A percentile compares a stretch with the other conserved stretches of the same genome.
These are phyloP conservation scores for Zizania latifolia DNA, from an alignment of 176 grass and related monocot species.

Conservation along the genomic window DNA sequence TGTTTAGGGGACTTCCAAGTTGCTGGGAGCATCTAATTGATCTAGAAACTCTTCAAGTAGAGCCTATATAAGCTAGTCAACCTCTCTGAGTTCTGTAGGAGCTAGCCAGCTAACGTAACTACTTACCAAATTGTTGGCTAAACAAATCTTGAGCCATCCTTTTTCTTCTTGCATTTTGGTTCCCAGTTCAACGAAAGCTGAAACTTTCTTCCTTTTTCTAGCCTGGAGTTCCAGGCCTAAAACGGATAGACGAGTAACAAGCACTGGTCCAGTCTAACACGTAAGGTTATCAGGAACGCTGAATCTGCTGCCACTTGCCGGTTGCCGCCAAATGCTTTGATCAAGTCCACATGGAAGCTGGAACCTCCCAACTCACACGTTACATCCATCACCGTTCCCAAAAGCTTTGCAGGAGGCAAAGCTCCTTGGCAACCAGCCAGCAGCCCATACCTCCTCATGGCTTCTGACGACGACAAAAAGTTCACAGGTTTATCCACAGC, in stretches of 20 bases:
- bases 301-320: slow-evolving; percentile 22
- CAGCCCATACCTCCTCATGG: not conserved
- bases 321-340: slow-evolving; percentile 18
- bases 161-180: not conserved
- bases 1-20: too few species aligned
- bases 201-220: not conserved
- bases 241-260: slow-evolving; percentile 20
- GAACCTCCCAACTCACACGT: slow-evolving; percentile 24
- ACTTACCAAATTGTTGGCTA: not conserved
- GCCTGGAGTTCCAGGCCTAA: not conserved
- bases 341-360: slow-evolving; percentile 33
- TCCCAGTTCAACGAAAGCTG: not conserved
- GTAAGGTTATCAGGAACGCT: not conserved
- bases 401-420: slow-evolving; percentile 6
- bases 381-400: slow-evolving; percentile 15
- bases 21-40: too few species aligned
- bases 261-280: slow-evolving; percentile 2
- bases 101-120: too few species aligned
- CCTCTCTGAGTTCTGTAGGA: not conserved
- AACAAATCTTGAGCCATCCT: not conserved
- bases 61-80: not conserved
- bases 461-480: slow-evolving; percentile 5
- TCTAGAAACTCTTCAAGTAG: too few species aligned
- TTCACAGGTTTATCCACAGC: slow-evolving; percentile 2
- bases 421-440: not conserved